Percentiles rank a stretch among this genome's conserved stretches.
Evolutionary conservation across 2,329 filamentous ascomycete species (phyloP).

Genomic region (Rugonectria rugulosa): DNA sequence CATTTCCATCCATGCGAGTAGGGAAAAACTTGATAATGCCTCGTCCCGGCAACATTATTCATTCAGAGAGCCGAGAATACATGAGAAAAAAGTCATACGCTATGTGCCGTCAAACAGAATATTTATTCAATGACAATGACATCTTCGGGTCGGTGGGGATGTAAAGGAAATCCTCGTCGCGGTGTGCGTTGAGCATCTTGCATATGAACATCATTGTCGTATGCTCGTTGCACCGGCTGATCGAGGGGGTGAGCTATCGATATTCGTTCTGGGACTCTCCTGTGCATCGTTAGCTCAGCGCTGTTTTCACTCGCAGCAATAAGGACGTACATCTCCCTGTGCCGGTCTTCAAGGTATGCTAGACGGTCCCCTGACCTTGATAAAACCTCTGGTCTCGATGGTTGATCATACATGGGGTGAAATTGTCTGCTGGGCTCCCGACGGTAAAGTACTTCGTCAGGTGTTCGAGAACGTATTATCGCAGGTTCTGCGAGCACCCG

Average conservation of each 20-base stretch:
- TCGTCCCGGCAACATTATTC: conserved; percentile 1
- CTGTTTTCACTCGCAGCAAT: neutral
- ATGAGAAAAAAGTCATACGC: neutral
- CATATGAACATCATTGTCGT: conserved; percentile 21
- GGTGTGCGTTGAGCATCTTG: conserved; percentile 22
- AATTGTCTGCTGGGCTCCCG: conserved; percentile 18
- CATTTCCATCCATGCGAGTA: conserved; percentile 18
- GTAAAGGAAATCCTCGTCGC: conserved; percentile 28
- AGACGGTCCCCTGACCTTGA: conserved; percentile 19
- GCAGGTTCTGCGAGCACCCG: conserved; percentile 22
- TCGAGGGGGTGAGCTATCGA: conserved; percentile 11
- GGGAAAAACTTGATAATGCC: conserved; percentile 28
- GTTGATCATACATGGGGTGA: conserved; percentile 16
- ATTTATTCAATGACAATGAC: conserved; percentile 44
- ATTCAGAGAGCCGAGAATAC: conserved; percentile 6
- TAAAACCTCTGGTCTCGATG: conserved; percentile 21
- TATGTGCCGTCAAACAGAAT: neutral
- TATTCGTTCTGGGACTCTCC: conserved; percentile 23
- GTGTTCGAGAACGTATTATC: conserved; percentile 10
- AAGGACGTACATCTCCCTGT: conserved; percentile 37
- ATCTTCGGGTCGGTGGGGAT: conserved; percentile 36
- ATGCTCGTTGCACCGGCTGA: conserved; percentile 28
- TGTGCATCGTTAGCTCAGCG: conserved; percentile 27
- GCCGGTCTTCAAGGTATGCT: conserved; percentile 25
- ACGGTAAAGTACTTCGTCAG: conserved; percentile 6